A percentile compares a stretch with the other conserved stretches of the same genome.
Evolutionary conservation across 768 basidiomycete species (phyloP).

Genomic region (Boletus eberwhitei): DNA sequence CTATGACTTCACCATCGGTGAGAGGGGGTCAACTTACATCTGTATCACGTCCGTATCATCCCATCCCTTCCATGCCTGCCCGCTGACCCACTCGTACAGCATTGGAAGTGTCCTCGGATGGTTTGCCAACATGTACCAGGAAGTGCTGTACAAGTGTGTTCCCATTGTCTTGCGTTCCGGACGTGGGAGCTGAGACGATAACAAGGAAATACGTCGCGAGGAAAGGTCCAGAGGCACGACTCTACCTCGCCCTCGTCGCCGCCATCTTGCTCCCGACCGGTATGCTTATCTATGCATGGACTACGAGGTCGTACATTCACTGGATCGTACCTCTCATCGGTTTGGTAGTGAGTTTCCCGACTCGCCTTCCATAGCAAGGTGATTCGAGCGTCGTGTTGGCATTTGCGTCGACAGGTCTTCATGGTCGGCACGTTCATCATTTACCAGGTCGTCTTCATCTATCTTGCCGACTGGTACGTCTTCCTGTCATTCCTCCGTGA

Average conservation of each 20-base stretch:
- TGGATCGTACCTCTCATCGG: constrained; percentile 51
- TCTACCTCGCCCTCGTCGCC: constrained; percentile 55
- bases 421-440: constrained; percentile 51
- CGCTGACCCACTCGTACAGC: constrained; percentile 31
- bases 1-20: constrained; percentile 57
- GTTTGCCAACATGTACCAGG: constrained; percentile 44
- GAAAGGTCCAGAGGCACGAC: constrained; percentile 54
- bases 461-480: constrained; percentile 60
- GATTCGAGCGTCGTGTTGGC: not conserved
- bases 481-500: not conserved
- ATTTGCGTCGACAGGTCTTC: constrained; percentile 38
- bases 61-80: too few relatives aligned
- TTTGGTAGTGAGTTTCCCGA: constrained; percentile 19
- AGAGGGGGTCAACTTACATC: constrained; percentile 58
- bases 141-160: constrained; percentile 46
- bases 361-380: not conserved
- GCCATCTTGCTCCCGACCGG: constrained; percentile 51
- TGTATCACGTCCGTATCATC: constrained; percentile 46
- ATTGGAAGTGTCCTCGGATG: constrained; percentile 55
- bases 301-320: constrained; percentile 47
- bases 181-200: constrained; percentile 4
- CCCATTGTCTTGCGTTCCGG: not conserved
- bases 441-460: constrained; percentile 58
- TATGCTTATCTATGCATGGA: constrained; percentile 77
- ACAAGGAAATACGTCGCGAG: constrained; percentile 27